Evolutionary conservation across 2,329 filamentous ascomycete species (phyloP), one percentile per base, ranked within the genome.

Genomic region (Pyrenochaeta sp.): DNA sequence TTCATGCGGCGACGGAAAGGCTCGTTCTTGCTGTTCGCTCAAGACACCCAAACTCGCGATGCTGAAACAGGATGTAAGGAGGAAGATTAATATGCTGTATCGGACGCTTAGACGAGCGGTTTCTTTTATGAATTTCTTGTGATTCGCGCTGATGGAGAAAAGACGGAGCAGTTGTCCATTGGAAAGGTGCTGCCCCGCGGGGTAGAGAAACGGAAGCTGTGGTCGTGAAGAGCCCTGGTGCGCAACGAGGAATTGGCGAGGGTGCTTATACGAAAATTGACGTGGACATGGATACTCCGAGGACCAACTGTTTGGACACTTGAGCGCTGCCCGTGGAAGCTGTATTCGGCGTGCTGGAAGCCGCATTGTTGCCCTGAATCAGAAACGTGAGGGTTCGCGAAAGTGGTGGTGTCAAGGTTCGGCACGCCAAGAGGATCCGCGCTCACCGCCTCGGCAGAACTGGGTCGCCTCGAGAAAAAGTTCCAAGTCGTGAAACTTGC

Each of bases 1-100:
- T 67, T 96, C 92, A 18, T 82, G 81, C 1, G 93, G 92, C 1
- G 90, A 92, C 0, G 91, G 91, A 66, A 86, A 89, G 38, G 81
- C 77, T 34, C 86, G 81, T 73, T 96, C 91, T 30, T 89, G 77
- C 48, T 80, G 76, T 70, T 96, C 90, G 61, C 92, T 86, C 63
- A 87, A 79, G 23, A 90, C 66, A 11, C 86, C 86, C 51, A 85
- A 82, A 53, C 81, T 80, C 26, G 85, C 81, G 7, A 88, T 74
- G 26, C 82, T 74, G 28, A 84, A 71, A 46, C 87, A 80, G 30
- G 80, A 74, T 6, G 85, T 69, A 27, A 85, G 80, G 10, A 84
- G 80, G 79, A 85, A 92, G 27, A 89, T 70, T 19, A 82, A 78
- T n/a, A 80, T 60, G 0, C 81, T 85, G 67, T 84, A 90, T 54